Conservation (phyloP, 148 eudicot genomes). For the Selenicereus undatus region DNA sequence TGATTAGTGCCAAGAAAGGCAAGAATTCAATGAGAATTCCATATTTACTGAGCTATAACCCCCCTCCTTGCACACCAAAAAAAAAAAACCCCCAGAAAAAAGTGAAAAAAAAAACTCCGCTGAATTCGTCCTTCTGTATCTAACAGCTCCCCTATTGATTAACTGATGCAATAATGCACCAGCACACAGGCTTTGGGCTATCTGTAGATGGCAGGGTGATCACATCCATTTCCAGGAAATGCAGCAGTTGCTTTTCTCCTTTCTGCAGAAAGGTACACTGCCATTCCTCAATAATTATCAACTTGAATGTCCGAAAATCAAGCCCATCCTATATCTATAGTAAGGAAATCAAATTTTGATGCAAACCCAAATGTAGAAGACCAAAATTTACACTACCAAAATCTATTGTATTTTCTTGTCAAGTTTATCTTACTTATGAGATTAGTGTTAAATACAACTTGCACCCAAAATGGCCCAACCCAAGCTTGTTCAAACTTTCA, state of each 20-base stretch:
- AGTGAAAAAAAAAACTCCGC: too few relatives aligned
- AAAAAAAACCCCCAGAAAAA: too few relatives aligned
- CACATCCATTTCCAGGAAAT: conserved; percentile 59
- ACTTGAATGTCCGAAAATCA: not conserved
- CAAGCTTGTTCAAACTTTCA: not conserved
- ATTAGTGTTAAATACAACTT: too few relatives aligned
- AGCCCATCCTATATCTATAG: not conserved
- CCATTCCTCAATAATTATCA: not conserved
- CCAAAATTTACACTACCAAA: too few relatives aligned
- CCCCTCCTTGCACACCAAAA: not conserved
- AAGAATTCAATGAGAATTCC: too few relatives aligned
- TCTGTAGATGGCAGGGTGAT: conserved; percentile 75
- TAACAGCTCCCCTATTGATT: not conserved
- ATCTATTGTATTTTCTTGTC: too few relatives aligned
- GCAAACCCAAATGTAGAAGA: not conserved
- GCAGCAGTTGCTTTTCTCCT: conserved; percentile 65
- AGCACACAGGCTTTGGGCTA: conserved; percentile 88
- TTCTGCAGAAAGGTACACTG: conserved; percentile 50
- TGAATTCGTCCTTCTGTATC: too few relatives aligned
- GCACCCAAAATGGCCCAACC: not conserved
- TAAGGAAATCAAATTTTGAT: not conserved
- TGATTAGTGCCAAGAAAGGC: too few relatives aligned
- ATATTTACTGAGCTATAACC: not conserved
- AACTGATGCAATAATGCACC: conserved; percentile 12
- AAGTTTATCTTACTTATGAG: too few relatives aligned